Conservation (phyloP, 306 rosid genomes). For the Ceratonia siliqua region DNA sequence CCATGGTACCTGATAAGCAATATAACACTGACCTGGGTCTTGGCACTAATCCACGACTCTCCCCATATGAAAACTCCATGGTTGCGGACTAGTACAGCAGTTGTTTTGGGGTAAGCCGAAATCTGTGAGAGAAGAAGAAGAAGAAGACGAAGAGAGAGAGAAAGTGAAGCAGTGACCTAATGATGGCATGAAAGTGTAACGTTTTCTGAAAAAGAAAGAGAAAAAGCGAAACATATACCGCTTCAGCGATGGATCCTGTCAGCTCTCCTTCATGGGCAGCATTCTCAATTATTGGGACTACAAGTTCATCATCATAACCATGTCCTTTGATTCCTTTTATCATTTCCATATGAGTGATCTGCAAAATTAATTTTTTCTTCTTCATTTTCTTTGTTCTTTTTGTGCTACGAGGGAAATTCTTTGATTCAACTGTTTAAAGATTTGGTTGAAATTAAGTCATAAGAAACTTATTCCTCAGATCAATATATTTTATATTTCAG, state of each 20-base stretch:
- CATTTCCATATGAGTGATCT: conserved; percentile 77
- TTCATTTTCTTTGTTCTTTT: not conserved
- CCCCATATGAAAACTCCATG: conserved; percentile 76
- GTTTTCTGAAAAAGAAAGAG: too few species aligned
- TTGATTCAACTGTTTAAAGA: not conserved
- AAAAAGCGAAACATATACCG: conserved; percentile 29
- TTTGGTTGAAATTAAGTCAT: too few species aligned
- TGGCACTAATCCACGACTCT: conserved; percentile 67
- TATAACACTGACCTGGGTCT: conserved; percentile 57
- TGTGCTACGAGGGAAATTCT: not conserved
- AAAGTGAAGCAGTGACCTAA: too few species aligned
- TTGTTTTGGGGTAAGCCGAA: conserved; percentile 60
- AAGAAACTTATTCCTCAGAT: too few species aligned
- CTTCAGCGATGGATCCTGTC: conserved; percentile 61
- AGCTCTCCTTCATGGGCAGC: conserved; percentile 64
- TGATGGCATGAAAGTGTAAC: not conserved
- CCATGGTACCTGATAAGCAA: not conserved
- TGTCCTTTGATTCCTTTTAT: conserved; percentile 74
- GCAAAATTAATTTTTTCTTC: not conserved
- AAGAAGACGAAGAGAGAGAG: not conserved
- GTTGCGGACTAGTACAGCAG: conserved; percentile 70
- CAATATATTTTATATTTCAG: too few species aligned
- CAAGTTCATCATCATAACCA: conserved; percentile 67
- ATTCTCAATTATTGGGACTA: conserved; percentile 70
- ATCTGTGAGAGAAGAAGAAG: conserved; percentile 32